Evolutionary conservation across 208 protist species (phyloP).

Genomic region (Wallacemonas sp.): DNA sequence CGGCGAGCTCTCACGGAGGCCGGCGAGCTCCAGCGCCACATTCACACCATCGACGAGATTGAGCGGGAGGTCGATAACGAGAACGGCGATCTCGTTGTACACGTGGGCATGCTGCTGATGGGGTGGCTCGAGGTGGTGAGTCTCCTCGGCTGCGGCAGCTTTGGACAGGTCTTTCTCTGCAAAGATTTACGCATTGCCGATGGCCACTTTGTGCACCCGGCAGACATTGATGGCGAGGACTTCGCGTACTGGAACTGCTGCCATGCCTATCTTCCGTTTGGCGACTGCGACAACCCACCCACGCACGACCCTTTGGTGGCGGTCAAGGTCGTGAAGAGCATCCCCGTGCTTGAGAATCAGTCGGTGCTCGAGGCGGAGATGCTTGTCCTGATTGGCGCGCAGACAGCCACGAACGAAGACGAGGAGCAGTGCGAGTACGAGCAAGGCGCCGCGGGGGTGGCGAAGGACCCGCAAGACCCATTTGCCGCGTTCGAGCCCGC

Average conservation of each 20-base stretch:
- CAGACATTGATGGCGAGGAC: constrained; percentile 67
- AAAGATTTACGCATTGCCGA: constrained; percentile 76
- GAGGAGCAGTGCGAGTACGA: background rate
- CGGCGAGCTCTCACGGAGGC: constrained; percentile 46
- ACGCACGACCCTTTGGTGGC: constrained; percentile 66
- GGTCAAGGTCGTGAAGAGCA: constrained; percentile 86
- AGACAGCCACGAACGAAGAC: constrained; percentile 28
- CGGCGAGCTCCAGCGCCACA: constrained; percentile 44
- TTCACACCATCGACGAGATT: constrained; percentile 67
- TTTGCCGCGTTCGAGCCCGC: no score
- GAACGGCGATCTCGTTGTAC: constrained; percentile 69
- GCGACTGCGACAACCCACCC: constrained; percentile 61
- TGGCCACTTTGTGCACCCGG: constrained; percentile 69
- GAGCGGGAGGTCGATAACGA: constrained; percentile 80
- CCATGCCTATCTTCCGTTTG: constrained; percentile 73
- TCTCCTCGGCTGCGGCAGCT: constrained; percentile 76
- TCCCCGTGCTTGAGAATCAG: constrained; percentile 71
- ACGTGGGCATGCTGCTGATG: constrained; percentile 81
- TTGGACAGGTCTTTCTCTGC: constrained; percentile 88
- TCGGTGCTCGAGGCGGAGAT: constrained; percentile 85
- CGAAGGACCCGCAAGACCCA: no score
- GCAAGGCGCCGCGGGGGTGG: no score
- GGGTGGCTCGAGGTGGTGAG: constrained; percentile 84
- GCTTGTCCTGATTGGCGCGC: constrained; percentile 78
- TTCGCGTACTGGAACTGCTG: constrained; percentile 87